Base-by-base conservation (phyloP, 1,284 basidiomycete species). In the Rhodotorula sp. region DNA sequence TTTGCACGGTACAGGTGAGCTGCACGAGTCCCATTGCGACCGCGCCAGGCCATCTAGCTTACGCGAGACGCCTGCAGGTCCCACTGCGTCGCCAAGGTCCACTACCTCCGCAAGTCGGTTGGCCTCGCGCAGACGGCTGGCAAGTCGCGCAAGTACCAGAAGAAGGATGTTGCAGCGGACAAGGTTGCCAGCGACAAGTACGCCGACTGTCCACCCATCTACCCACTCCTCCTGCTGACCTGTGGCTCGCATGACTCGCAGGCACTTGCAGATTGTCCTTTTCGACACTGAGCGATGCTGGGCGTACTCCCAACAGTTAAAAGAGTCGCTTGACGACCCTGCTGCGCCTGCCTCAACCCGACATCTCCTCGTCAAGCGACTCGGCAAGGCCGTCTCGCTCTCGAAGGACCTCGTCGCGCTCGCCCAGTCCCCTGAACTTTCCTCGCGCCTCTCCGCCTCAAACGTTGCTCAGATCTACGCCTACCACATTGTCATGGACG, bases 111-210 rank as follows among this genome's bases (percentile, higher is more conserved):
- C 65, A 75, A 74, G 69, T 46, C 63, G 4, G 49, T 52, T 22
- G 67, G 68, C 4, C 58, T 72, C 48, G 34, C 56, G 7, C 74
- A 75, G 59, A 64, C 59, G 24, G 64, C 70, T 20, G 68, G 59
- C 24, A 89, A 81, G 0, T 84, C 84, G 60, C 88, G 89, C 0
- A 90, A 81, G 74, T 90, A 89, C 8, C 90, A 82, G 1, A 90
- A 79, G 0, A 87, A 76, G 63, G 56, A 70, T 6, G 70, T 77
- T 55, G 49, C 64, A 22, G 39, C 66, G n/a, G 51, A 55, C 49
- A 68, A 64, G 53, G 65, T 72, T n/a, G 52, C 62, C 51, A 66
- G 48, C n/a, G 63, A 68, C 39, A 48, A 59, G 64, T 79, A 84
- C 78, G 73, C 36, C 87, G 85, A 88, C 34, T 34, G 19, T 47